Evolutionary conservation across 2,329 filamentous ascomycete species (phyloP).

Genomic region (Sclerotinia trifoliorum): DNA sequence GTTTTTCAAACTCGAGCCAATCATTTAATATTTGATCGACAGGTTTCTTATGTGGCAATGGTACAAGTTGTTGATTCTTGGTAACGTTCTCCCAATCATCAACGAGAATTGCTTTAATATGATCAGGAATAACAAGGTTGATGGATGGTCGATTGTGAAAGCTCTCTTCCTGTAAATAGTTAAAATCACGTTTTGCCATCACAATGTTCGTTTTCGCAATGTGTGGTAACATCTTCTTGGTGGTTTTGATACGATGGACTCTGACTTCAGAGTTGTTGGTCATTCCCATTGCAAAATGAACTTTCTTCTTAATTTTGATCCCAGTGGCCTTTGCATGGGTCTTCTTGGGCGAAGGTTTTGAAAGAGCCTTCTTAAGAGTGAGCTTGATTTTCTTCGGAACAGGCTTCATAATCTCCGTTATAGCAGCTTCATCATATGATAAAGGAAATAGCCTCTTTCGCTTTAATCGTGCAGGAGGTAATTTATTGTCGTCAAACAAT

Average conservation of each 20-base stretch:
- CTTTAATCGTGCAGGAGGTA: constrained; percentile 10
- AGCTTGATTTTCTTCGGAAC: constrained; percentile 4
- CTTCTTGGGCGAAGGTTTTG: background rate
- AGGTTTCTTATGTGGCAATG: constrained; percentile 73
- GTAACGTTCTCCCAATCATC: constrained; percentile 99
- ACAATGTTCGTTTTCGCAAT: constrained; percentile 2
- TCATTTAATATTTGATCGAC: constrained; percentile 77
- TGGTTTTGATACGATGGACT: constrained; percentile 10
- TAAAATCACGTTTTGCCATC: constrained; percentile 16
- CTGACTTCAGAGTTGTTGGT: constrained; percentile 17
- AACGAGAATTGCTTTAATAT: constrained; percentile 86
- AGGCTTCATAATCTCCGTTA: constrained; percentile 6
- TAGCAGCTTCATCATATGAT: constrained; percentile 4
- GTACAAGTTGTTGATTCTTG: constrained; percentile 87
- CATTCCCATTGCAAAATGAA: background rate
- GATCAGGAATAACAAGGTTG: constrained; percentile 81
- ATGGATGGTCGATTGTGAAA: constrained; percentile 84
- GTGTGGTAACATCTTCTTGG: constrained; percentile 14
- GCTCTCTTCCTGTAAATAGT: constrained; percentile 69
- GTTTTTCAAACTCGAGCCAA: constrained; percentile 70
- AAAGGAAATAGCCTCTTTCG: constrained; percentile 2
- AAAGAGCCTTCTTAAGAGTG: background rate
- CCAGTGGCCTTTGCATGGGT: background rate
- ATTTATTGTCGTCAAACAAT: constrained; percentile 3
- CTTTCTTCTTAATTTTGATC: background rate